Conservation (phyloP, 306 rosid genomes). For the Glycyrrhiza uralensis region DNA sequence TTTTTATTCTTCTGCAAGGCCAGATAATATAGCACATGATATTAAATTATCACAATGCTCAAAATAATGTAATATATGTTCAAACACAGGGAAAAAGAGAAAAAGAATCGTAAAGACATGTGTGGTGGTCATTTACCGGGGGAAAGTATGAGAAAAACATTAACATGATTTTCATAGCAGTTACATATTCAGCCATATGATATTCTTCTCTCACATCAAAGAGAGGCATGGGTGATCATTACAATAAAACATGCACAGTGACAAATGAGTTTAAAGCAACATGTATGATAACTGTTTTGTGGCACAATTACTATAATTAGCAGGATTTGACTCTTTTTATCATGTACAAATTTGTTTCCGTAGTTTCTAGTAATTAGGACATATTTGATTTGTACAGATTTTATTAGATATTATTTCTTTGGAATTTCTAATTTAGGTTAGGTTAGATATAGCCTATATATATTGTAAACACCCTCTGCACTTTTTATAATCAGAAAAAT, state of each 20-base stretch:
- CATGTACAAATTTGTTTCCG: background rate
- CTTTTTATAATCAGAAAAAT: background rate
- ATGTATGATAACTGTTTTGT: background rate
- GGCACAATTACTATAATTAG: background rate
- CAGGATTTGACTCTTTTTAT: background rate
- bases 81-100: slow-evolving; percentile 1
- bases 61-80: background rate
- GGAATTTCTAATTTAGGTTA: background rate
- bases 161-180: slow-evolving; percentile 7
- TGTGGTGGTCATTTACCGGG: background rate
- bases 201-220: slow-evolving; percentile 16
- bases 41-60: background rate
- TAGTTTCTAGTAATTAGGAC: background rate
- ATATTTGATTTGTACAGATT: background rate
- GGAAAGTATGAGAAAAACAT: background rate
- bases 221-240: background rate
- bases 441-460: background rate
- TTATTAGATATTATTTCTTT: background rate
- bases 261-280: background rate
- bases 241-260: background rate
- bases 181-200: background rate
- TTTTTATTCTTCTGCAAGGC: slow-evolving; percentile 4
- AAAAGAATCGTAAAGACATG: background rate
- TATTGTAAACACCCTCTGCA: background rate
- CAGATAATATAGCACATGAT: background rate